Conservation (phyloP, 208 protist species). For the Wallacemonas sp. region DNA sequence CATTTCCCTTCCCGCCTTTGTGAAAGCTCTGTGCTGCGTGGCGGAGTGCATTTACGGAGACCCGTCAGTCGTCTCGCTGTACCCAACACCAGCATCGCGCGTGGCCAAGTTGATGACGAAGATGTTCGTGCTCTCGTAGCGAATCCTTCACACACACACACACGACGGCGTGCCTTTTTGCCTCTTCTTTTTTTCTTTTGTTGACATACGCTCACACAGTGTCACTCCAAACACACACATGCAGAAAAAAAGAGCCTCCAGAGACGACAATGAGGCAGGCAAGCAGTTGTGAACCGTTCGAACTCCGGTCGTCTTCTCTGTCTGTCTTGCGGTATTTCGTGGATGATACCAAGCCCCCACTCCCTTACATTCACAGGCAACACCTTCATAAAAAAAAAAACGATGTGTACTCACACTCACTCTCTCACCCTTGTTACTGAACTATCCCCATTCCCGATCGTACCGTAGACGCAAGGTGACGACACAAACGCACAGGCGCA, state of each 20-base stretch:
- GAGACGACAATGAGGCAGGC: neutral
- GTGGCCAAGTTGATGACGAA: constrained; percentile 64
- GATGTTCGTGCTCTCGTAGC: constrained; percentile 58
- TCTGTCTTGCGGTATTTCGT: too few relatives aligned
- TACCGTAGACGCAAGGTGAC: neutral
- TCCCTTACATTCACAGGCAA: too few relatives aligned
- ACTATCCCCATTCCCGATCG: neutral
- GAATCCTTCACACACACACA: neutral
- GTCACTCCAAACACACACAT: constrained; percentile 5
- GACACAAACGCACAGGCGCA: too few relatives aligned
- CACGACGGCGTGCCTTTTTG: neutral
- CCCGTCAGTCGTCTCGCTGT: constrained; percentile 35
- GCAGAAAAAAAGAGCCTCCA: neutral
- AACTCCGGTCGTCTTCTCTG: too few relatives aligned
- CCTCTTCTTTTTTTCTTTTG: constrained; percentile 11
- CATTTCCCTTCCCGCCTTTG: constrained; percentile 34
- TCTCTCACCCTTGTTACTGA: too few relatives aligned
- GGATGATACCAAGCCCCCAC: too few relatives aligned
- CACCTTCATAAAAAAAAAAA: too few relatives aligned
- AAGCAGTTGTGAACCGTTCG: too few relatives aligned
- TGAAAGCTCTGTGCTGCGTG: constrained; percentile 49
- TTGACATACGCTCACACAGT: too few relatives aligned
- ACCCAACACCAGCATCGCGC: constrained; percentile 41
- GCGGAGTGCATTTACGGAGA: constrained; percentile 58
- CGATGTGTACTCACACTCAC: too few relatives aligned